Conservation (phyloP, 192 early-diverging fungal species). For the Coemansia sp. region DNA sequence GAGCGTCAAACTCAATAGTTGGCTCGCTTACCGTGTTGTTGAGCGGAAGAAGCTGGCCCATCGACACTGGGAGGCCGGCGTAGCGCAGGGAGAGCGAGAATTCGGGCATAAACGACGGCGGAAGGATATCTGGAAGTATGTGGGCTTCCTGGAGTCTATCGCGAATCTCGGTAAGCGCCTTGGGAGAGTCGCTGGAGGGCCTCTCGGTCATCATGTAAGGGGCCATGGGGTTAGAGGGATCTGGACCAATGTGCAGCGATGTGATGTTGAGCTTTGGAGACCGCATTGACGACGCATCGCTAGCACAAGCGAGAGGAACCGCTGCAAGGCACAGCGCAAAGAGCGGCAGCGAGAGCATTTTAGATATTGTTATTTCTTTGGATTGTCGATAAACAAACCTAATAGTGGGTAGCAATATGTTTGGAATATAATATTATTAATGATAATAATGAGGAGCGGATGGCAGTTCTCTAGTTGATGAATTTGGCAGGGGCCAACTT, state of each 20-base stretch:
- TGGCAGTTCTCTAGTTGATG: too few relatives aligned
- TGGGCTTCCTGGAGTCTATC: conserved; percentile 8
- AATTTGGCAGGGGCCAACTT: too few relatives aligned
- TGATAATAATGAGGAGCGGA: background rate
- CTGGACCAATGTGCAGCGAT: conserved; percentile 2
- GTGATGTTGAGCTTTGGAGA: background rate
- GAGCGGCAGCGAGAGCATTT: background rate
- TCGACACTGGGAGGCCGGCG: conserved; percentile 8
- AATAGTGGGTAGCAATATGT: background rate
- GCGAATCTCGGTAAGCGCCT: background rate
- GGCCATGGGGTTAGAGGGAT: conserved; percentile 17
- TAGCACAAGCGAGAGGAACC: background rate
- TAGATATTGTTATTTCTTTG: background rate
- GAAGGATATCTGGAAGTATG: conserved; percentile 31
- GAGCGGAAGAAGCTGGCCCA: conserved; percentile 36
- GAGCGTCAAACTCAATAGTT: conserved; percentile 33
- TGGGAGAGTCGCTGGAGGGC: background rate
- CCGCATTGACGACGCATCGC: background rate
- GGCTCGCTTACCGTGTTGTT: conserved; percentile 26
- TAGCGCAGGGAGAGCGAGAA: conserved; percentile 25
- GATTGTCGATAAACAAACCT: background rate
- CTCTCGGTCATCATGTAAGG: conserved; percentile 5
- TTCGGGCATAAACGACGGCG: conserved; percentile 20
- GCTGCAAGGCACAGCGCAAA: background rate
- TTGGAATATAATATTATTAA: background rate